These are phyloP conservation scores for Spergularia marina DNA, from an alignment of 148 eudicot species.

Conservation along the genomic window DNA sequence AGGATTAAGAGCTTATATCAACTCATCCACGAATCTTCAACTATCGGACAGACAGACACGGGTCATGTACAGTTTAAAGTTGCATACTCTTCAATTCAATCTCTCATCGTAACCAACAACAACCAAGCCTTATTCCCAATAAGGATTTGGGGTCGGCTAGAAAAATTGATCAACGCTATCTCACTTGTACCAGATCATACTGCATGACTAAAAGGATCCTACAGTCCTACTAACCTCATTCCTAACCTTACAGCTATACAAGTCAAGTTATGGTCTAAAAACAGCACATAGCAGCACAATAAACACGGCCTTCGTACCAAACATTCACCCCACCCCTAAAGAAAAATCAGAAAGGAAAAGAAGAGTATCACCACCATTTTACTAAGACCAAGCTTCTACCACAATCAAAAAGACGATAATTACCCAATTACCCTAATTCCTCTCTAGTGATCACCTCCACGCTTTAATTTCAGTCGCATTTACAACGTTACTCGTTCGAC, in stretches of 20 bases:
- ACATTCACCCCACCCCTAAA: neutral
- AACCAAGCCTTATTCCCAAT: no score
- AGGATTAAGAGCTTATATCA: conserved; percentile 2
- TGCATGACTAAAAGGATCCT: no score
- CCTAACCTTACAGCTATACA: no score
- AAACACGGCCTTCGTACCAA: neutral
- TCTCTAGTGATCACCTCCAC: neutral
- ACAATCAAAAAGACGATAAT: neutral
- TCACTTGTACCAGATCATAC: no score
- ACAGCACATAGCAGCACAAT: neutral
- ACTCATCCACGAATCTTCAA: neutral
- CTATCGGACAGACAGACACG: neutral
- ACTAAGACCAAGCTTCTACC: neutral
- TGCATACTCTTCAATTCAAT: no score
- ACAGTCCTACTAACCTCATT: no score
- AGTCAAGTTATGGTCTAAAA: neutral
- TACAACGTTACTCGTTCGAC: neutral
- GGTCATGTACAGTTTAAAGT: neutral
- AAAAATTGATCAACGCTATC: no score
- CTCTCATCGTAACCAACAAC: neutral
- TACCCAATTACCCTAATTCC: neutral
- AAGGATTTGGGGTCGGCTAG: no score
- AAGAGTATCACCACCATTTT: neutral
- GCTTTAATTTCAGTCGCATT: neutral
- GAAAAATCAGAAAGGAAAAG: neutral